Evolutionary conservation across 2,329 filamentous ascomycete species (phyloP).

Genomic region (Colletotrichum australisinense): DNA sequence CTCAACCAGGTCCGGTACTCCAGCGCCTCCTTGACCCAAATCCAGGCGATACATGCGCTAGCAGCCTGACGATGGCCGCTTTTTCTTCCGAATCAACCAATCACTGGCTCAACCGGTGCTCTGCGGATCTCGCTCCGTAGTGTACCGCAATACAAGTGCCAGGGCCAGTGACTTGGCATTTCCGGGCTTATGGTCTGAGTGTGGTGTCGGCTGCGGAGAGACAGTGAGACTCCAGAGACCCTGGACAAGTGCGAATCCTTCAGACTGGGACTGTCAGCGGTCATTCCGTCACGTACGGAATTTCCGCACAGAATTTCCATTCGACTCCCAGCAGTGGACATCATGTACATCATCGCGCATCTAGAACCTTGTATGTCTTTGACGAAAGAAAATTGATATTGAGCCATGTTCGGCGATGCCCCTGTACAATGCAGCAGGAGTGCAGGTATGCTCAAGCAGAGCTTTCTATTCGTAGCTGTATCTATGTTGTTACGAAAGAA

Average conservation of each 20-base stretch:
- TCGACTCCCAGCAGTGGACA: neutral
- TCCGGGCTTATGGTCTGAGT: slow-evolving; percentile 27
- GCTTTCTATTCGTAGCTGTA: neutral
- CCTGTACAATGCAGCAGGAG: neutral
- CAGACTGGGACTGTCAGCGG: neutral
- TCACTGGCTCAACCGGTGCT: neutral
- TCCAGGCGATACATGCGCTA: neutral
- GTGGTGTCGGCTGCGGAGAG: slow-evolving; percentile 8
- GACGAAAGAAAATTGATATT: neutral
- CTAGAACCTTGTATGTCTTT: neutral
- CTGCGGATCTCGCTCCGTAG: slow-evolving; percentile 16
- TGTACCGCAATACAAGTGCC: neutral
- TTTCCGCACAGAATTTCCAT: neutral
- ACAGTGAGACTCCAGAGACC: neutral
- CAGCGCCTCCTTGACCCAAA: neutral
- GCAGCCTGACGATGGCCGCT: slow-evolving; percentile 5
- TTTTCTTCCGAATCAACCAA: slow-evolving; percentile 7
- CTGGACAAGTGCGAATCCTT: slow-evolving; percentile 13
- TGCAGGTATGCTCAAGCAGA: neutral
- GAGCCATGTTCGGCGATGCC: no score
- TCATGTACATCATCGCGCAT: neutral
- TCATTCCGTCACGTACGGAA: neutral
- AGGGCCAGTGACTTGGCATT: slow-evolving; percentile 19
- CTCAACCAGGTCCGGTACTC: no score
- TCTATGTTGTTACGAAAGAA: neutral